phyloP scores from a whole-genome alignment of 2,329 filamentous ascomycete species.

The Aspergillus clavatus region DNA sequence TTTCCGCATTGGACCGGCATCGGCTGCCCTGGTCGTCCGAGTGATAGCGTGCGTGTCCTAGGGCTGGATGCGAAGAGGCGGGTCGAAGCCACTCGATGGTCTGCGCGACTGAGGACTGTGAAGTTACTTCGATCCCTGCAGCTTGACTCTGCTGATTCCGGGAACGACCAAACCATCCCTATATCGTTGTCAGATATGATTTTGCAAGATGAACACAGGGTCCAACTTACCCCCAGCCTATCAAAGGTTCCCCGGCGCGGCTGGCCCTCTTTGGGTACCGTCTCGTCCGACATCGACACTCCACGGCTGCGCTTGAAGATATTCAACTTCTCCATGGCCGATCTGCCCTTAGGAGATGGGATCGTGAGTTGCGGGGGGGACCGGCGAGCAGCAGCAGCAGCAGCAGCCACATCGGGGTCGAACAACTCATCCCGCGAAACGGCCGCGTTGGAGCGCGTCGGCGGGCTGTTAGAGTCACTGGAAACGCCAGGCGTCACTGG shows the following conservation, averaged over 20 bases:
- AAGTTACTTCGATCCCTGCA: neutral
- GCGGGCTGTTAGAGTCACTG: neutral
- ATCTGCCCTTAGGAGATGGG: conserved; percentile 13
- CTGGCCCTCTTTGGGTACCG: conserved; percentile 12
- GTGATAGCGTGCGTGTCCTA: neutral
- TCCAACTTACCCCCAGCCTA: conserved; percentile 14
- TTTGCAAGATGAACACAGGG: neutral
- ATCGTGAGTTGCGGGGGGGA: conserved; percentile 5
- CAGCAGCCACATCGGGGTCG: neutral
- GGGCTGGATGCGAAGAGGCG: conserved; percentile 5
- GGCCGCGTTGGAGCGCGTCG: neutral
- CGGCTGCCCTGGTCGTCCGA: neutral
- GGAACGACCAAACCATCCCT: conserved; percentile 18
- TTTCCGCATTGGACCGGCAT: conserved; percentile 4
- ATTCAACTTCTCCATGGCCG: conserved; percentile 26
- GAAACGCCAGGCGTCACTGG: neutral
- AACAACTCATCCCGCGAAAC: neutral
- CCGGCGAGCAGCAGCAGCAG: no score
- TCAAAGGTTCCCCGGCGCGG: conserved; percentile 13
- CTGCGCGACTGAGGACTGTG: neutral
- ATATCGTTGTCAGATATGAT: neutral
- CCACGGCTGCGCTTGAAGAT: conserved; percentile 25
- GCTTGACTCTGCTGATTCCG: neutral
- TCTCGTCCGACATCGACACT: conserved; percentile 21
- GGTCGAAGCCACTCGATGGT: conserved; percentile 7